phyloP scores from a whole-genome alignment of 345 rosid genomes.

The Trapa bicornis region DNA sequence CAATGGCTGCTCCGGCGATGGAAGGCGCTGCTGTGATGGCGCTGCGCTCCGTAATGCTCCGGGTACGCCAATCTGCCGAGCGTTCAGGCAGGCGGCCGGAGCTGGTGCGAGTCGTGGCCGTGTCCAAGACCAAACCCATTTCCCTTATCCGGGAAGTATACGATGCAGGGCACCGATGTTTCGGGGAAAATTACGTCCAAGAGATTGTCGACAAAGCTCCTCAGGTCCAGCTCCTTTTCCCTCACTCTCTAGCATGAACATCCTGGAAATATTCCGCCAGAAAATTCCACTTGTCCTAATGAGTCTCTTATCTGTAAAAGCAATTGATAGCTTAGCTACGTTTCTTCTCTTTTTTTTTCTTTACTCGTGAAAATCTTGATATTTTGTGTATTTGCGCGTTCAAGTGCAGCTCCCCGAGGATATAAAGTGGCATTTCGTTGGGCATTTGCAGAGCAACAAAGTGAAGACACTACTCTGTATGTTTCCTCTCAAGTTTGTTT shows the following conservation, averaged over 20 bases:
- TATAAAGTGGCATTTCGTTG: slow-evolving; percentile 81
- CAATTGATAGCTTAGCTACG: not conserved
- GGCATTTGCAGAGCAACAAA: slow-evolving; percentile 91
- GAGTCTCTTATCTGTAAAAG: not conserved
- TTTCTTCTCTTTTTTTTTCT: not conserved
- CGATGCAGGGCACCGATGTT: slow-evolving; percentile 80
- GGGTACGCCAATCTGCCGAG: slow-evolving; percentile 66
- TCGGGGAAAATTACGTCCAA: slow-evolving; percentile 86
- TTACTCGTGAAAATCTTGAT: not conserved
- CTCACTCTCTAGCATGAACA: not conserved
- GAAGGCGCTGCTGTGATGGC: slow-evolving; percentile 47
- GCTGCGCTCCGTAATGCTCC: slow-evolving; percentile 53
- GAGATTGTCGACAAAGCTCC: slow-evolving; percentile 82
- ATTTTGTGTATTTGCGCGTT: not conserved
- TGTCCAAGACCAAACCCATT: slow-evolving; percentile 77
- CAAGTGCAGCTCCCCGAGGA: slow-evolving; percentile 63
- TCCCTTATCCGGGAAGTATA: slow-evolving; percentile 73
- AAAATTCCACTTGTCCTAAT: not conserved
- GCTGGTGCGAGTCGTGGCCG: slow-evolving; percentile 56
- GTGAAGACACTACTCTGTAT: slow-evolving; percentile 64
- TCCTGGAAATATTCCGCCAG: not conserved
- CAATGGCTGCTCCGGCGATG: slow-evolving; percentile 47
- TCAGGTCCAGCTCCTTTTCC: slow-evolving; percentile 29
- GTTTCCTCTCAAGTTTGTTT: slow-evolving; percentile 3
- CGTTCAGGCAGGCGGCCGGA: slow-evolving; percentile 35